phyloP scores from a whole-genome alignment of 176 grass and related monocot genomes.

The Dactylis glomerata region DNA sequence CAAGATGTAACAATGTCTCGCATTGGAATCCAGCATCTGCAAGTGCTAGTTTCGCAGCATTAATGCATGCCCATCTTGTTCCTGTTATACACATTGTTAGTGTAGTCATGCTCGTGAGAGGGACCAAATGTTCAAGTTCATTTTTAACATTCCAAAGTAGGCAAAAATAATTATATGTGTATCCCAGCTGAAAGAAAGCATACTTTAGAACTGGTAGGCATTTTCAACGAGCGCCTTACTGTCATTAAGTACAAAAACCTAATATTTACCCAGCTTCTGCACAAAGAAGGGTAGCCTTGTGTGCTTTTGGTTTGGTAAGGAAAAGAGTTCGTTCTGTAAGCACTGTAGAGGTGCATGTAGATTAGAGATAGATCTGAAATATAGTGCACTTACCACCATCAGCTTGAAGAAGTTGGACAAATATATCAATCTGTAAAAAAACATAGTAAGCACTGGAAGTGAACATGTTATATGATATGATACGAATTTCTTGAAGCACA shows the following conservation, averaged over 20 bases:
- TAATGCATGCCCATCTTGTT: slow-evolving; percentile 90
- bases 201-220: neutral
- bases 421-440: slow-evolving; percentile 76
- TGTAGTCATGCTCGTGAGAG: too few relatives aligned
- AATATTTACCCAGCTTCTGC: neutral
- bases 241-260: neutral
- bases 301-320: neutral
- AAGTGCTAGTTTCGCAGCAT: slow-evolving; percentile 92
- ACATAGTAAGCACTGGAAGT: neutral
- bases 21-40: slow-evolving; percentile 87
- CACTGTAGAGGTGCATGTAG: neutral
- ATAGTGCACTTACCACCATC: slow-evolving; percentile 54
- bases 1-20: slow-evolving; percentile 82
- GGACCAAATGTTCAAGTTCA: neutral
- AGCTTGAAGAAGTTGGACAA: slow-evolving; percentile 96
- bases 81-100: slow-evolving; percentile 29
- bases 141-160: neutral
- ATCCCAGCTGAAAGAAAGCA: neutral
- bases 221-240: neutral
- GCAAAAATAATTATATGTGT: slow-evolving; percentile 6
- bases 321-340: neutral
- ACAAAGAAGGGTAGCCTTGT: neutral
- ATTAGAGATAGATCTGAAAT: neutral
- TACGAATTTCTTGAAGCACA: neutral
- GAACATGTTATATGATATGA: neutral